A percentile compares a stretch with the other conserved stretches of the same genome.
phyloP scores from a whole-genome alignment of 371 early-diverging fungal species.

The Funneliformis caledonium region DNA sequence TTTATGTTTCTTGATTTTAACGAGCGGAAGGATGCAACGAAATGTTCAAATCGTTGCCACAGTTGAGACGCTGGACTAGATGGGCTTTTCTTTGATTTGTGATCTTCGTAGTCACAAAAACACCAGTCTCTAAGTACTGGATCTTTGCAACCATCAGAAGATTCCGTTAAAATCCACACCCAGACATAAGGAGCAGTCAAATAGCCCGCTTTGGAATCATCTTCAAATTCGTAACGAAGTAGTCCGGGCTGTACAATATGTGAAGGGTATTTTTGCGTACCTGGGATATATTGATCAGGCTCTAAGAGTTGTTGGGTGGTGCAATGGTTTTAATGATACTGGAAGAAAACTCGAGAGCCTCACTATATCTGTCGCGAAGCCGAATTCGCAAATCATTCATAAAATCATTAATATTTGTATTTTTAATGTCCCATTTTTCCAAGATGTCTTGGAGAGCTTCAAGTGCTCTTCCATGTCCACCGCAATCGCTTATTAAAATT shows the following conservation, averaged over 20 bases:
- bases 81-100: slow-evolving; percentile 41
- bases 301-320: slow-evolving; percentile 33
- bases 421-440: not conserved
- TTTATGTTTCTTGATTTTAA: slow-evolving; percentile 43
- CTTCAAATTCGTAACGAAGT: slow-evolving; percentile 40
- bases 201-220: slow-evolving; percentile 40
- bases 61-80: slow-evolving; percentile 42
- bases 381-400: slow-evolving; percentile 1
- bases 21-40: slow-evolving; percentile 44
- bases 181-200: slow-evolving; percentile 39
- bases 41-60: slow-evolving; percentile 47
- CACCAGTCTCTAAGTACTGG: slow-evolving; percentile 42
- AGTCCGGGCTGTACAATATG: slow-evolving; percentile 43
- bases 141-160: slow-evolving; percentile 33
- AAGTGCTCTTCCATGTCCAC: slow-evolving; percentile 45
- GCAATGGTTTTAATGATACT: slow-evolving; percentile 37
- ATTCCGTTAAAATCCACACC: slow-evolving; percentile 43
- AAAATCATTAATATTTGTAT: slow-evolving; percentile 13
- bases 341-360: slow-evolving; percentile 36
- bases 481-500: slow-evolving; percentile 43
- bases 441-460: slow-evolving; percentile 40
- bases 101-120: slow-evolving; percentile 41
- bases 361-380: slow-evolving; percentile 33
- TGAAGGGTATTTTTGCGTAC: slow-evolving; percentile 39
- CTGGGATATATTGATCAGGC: slow-evolving; percentile 40